A percentile compares a stretch with the other conserved stretches of the same genome.
These are phyloP conservation scores for Clonostachys solani DNA, from an alignment of 2,329 filamentous ascomycete species.

Conservation along the genomic window DNA sequence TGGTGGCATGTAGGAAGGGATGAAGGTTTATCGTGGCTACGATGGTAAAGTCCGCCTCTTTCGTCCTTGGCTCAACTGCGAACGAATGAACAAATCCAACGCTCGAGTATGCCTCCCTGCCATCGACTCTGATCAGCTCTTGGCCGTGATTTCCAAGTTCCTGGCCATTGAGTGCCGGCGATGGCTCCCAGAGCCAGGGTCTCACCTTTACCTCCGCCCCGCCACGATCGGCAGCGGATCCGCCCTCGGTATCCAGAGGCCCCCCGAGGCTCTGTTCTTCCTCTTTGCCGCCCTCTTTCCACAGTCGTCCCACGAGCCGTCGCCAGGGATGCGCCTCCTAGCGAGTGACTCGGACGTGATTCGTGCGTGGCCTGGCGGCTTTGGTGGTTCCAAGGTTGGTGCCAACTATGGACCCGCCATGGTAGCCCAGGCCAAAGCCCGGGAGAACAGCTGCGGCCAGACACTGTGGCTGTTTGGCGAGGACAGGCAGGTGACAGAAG, in stretches of 20 bases:
- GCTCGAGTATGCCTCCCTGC: conserved; percentile 68
- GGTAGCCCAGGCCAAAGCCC: neutral
- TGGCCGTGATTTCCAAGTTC: conserved; percentile 69
- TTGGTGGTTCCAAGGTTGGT: neutral
- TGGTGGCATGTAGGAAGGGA: conserved; percentile 49
- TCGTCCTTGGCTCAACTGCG: conserved; percentile 68
- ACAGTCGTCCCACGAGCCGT: neutral
- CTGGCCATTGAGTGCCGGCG: conserved; percentile 69
- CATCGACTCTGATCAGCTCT: conserved; percentile 67
- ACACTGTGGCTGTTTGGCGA: neutral
- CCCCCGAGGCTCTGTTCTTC: neutral
- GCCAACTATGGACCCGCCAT: neutral
- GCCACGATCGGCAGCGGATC: conserved; percentile 30
- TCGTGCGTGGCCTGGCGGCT: neutral
- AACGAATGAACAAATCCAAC: conserved; percentile 57
- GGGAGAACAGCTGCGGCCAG: neutral
- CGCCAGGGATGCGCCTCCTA: neutral
- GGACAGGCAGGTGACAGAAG: neutral
- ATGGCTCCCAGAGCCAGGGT: conserved; percentile 72
- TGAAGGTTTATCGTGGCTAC: conserved; percentile 75
- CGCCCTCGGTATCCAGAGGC: neutral
- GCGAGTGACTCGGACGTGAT: neutral
- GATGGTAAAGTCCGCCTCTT: conserved; percentile 74
- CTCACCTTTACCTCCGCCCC: conserved; percentile 80
- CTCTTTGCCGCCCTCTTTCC: neutral